These are phyloP conservation scores for Xanthoparmelia taractica DNA, from an alignment of 495 filamentous ascomycete species.

Conservation along the genomic window DNA sequence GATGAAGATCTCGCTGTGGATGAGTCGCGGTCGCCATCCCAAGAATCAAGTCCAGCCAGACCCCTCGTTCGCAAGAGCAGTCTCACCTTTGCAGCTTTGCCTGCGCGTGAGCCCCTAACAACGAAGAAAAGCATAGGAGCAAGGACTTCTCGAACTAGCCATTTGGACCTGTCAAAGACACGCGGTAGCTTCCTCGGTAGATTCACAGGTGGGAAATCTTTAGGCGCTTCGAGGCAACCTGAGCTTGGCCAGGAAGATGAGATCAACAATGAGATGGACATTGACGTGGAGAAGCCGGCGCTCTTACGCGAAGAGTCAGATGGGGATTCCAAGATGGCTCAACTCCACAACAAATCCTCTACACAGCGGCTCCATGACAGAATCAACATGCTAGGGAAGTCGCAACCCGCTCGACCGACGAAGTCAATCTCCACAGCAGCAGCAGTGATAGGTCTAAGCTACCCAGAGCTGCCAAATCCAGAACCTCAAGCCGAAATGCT, in stretches of 20 bases:
- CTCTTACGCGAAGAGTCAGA: conserved; percentile 31
- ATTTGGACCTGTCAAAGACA: conserved; percentile 59
- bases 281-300: conserved; percentile 13
- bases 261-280: conserved; percentile 49
- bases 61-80: conserved; percentile 82
- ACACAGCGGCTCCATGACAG: conserved; percentile 87
- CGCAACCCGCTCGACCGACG: conserved; percentile 58
- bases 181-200: conserved; percentile 54
- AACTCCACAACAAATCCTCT: conserved; percentile 74
- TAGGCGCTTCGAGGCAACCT: conserved; percentile 38
- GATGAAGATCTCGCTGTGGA: conserved; percentile 47
- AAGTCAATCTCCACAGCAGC: conserved; percentile 58
- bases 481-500: conserved; percentile 32
- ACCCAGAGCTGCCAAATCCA: conserved; percentile 47
- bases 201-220: conserved; percentile 51
- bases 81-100: conserved; percentile 83
- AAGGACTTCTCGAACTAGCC: conserved; percentile 66
- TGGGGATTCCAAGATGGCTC: conserved; percentile 37
- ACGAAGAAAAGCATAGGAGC: conserved; percentile 71
- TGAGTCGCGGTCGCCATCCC: conserved; percentile 51
- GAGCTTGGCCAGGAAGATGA: conserved; percentile 36
- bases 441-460: conserved; percentile 39
- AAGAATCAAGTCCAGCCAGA: conserved; percentile 53
- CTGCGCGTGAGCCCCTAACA: conserved; percentile 78
- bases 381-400: conserved; percentile 86